Evolutionary conservation across 2,329 filamentous ascomycete genomes (phyloP).

Genomic region (Phialophora verrucosa): DNA sequence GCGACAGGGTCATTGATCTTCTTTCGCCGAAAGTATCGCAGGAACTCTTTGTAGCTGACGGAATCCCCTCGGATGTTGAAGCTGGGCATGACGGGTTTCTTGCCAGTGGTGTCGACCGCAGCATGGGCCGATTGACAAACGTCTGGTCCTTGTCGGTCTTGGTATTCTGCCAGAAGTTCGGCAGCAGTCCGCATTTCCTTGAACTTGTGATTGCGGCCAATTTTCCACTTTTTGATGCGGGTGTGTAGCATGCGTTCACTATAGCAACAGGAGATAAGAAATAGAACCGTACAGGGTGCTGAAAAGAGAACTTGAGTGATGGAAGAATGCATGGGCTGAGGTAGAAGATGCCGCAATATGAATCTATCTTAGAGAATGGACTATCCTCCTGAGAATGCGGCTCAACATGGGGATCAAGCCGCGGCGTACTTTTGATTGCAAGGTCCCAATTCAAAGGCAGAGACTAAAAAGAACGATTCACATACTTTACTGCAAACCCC

Average conservation of each 20-base stretch:
- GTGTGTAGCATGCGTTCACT: slow-evolving; percentile 30
- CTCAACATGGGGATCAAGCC: not conserved
- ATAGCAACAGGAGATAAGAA: not conserved
- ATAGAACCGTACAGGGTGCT: not conserved
- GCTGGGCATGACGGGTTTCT: not conserved
- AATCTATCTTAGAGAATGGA: not conserved
- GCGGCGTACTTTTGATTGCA: not conserved
- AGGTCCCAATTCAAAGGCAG: not conserved
- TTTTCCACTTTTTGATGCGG: slow-evolving; percentile 23
- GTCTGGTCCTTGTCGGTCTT: not conserved
- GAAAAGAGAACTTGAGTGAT: not conserved
- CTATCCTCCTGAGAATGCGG: not conserved
- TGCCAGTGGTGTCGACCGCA: not conserved
- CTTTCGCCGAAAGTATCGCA: slow-evolving; percentile 27
- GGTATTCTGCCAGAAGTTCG: slow-evolving; percentile 16
- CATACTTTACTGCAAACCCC: slow-evolving; percentile 22
- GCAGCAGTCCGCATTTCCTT: slow-evolving; percentile 25
- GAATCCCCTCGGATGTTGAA: slow-evolving; percentile 24
- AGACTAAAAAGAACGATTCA: slow-evolving; percentile 5
- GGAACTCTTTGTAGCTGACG: slow-evolving; percentile 20
- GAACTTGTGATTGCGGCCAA: slow-evolving; percentile 23
- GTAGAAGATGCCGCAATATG: not conserved
- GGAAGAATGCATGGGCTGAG: not conserved
- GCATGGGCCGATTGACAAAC: not conserved
- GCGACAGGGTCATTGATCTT: slow-evolving; percentile 23